These are phyloP conservation scores for Podospora bellae-mahoneyi DNA, from an alignment of 495 filamentous ascomycete genomes.

Conservation along the genomic window DNA sequence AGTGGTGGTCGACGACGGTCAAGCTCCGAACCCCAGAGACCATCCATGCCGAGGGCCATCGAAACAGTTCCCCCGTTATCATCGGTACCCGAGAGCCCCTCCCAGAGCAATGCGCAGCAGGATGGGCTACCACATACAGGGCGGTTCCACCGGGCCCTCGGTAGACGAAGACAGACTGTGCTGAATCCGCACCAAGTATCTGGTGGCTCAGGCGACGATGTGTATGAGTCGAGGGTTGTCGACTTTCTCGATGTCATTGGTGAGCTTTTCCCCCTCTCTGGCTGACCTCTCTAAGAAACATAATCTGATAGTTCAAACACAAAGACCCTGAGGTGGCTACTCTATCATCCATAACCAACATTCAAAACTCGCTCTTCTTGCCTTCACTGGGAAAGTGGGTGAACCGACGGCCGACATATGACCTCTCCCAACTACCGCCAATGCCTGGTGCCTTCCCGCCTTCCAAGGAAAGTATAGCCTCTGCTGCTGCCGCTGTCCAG, in stretches of 20 bases:
- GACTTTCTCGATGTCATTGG: slow-evolving; percentile 71
- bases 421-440: slow-evolving; percentile 49
- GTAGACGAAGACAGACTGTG: slow-evolving; percentile 12
- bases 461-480: slow-evolving; percentile 22
- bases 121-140: slow-evolving; percentile 1
- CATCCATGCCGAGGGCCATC: background rate
- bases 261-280: slow-evolving; percentile 34
- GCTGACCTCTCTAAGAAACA: background rate
- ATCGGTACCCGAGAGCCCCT: background rate
- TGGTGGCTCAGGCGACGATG: slow-evolving; percentile 34
- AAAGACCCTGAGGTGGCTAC: slow-evolving; percentile 72
- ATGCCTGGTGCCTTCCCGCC: slow-evolving; percentile 27
- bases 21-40: slow-evolving; percentile 22
- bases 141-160: background rate
- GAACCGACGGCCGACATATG: slow-evolving; percentile 71
- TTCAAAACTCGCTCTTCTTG: slow-evolving; percentile 75
- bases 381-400: slow-evolving; percentile 63
- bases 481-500: slow-evolving; percentile 6
- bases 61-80: slow-evolving; percentile 4
- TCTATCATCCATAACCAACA: slow-evolving; percentile 71
- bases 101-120: background rate
- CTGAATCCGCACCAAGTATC: background rate
- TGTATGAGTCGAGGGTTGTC: slow-evolving; percentile 55
- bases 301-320: background rate
- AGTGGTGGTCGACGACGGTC: slow-evolving; percentile 14